phyloP scores from a whole-genome alignment of 768 basidiomycete genomes.

The Lyophyllum semitale region DNA sequence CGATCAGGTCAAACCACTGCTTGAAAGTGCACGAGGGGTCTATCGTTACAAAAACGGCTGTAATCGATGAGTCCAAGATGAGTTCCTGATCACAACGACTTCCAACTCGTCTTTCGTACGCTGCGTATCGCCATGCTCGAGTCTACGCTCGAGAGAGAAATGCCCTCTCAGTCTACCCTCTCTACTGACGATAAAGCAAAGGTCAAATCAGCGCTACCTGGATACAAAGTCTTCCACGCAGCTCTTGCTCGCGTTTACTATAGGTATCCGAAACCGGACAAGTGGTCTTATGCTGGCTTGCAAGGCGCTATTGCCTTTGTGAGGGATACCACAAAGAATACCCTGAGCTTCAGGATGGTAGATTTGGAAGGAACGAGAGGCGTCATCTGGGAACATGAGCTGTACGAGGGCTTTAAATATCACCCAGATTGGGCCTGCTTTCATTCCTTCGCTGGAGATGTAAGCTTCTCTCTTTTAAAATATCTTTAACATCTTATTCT shows the following conservation, averaged over 20 bases:
- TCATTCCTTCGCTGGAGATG: conserved; percentile 91
- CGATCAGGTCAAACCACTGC: no score
- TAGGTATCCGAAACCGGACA: conserved; percentile 71
- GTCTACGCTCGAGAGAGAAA: neutral
- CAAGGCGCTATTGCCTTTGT: conserved; percentile 84
- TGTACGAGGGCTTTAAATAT: conserved; percentile 83
- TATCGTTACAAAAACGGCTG: no score
- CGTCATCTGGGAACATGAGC: conserved; percentile 90
- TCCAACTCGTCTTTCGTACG: no score
- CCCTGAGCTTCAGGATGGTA: conserved; percentile 73
- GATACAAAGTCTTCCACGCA: conserved; percentile 78
- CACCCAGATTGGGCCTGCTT: conserved; percentile 87
- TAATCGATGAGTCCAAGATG: no score
- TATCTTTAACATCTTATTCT: conserved; percentile 2
- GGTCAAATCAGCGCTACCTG: conserved; percentile 64
- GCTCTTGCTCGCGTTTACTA: conserved; percentile 89
- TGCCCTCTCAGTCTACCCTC: conserved; percentile 51
- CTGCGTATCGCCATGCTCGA: no score
- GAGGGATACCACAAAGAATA: conserved; percentile 56
- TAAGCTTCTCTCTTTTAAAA: conserved; percentile 42
- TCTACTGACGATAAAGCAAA: conserved; percentile 75
- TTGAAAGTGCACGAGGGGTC: no score
- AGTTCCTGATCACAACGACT: no score
- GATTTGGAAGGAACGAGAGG: conserved; percentile 85
- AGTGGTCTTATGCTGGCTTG: conserved; percentile 87